These are phyloP conservation scores for Sugiyamaella sp. DNA, from an alignment of 1,139 yeast genomes.

Conservation along the genomic window DNA sequence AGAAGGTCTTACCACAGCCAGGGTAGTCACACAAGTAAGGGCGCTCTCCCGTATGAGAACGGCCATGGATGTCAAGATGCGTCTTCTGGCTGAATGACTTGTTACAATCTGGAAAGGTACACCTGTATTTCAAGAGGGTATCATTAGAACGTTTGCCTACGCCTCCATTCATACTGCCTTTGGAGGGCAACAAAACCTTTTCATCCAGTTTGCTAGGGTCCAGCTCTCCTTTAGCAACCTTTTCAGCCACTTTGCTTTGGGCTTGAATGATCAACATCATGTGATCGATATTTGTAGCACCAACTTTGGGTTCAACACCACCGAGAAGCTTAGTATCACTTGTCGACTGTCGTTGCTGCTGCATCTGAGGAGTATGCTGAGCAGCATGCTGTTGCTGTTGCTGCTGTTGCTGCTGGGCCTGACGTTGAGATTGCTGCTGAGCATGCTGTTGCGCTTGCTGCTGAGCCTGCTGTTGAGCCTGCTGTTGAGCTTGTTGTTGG, in stretches of 20 bases:
- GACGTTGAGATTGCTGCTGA: conserved; percentile 22
- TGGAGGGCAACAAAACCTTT: conserved; percentile 56
- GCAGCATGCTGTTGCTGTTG: conserved; percentile 23
- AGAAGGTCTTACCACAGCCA: conserved; percentile 69
- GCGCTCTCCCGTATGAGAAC: conserved; percentile 78
- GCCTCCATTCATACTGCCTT: conserved; percentile 76
- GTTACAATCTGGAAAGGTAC: conserved; percentile 63
- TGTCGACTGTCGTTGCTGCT: conserved; percentile 22
- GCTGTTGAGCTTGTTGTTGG: conserved; percentile 21
- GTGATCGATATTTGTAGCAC: conserved; percentile 88
- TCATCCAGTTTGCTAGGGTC: conserved; percentile 38
- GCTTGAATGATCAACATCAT: conserved; percentile 90
- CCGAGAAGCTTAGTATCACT: conserved; percentile 37
- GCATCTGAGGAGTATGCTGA: conserved; percentile 17
- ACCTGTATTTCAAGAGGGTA: conserved; percentile 53
- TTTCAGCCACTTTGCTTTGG: conserved; percentile 64
- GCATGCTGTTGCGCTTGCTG: conserved; percentile 22
- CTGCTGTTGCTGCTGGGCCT: conserved; percentile 14
- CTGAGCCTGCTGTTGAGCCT: conserved; percentile 19
- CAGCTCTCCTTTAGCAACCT: conserved; percentile 35
- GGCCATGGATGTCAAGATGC: conserved; percentile 80
- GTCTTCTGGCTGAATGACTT: conserved; percentile 92
- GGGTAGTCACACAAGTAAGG: conserved; percentile 67
- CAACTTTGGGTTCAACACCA: conserved; percentile 71
- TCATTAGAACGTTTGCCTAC: conserved; percentile 65